A percentile compares a stretch with the other conserved stretches of the same genome.
These are phyloP conservation scores for Didymella keratinophila DNA, from an alignment of 2,329 filamentous ascomycete genomes.

Conservation along the genomic window DNA sequence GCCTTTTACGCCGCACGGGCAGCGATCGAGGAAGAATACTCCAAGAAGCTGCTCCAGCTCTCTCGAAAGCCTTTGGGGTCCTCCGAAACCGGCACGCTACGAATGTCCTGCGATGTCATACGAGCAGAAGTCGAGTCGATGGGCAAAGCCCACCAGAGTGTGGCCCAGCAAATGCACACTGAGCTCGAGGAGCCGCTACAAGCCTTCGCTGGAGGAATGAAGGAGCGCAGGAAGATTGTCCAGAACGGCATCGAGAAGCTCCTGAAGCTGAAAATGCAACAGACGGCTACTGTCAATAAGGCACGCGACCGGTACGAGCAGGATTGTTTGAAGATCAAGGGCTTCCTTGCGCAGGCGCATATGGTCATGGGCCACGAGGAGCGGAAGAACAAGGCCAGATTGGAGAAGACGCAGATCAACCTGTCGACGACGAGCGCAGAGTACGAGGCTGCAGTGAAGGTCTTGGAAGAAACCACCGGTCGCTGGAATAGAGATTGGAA, in stretches of 20 bases:
- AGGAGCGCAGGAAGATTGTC: conserved; percentile 95
- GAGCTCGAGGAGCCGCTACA: conserved; percentile 93
- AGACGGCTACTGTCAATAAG: conserved; percentile 93
- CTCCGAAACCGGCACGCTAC: conserved; percentile 83
- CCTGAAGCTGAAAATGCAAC: conserved; percentile 89
- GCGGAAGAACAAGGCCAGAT: conserved; percentile 96
- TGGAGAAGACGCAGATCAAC: conserved; percentile 98
- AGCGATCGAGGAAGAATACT: conserved; percentile 95
- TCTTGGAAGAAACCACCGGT: conserved; percentile 91
- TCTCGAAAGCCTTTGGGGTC: conserved; percentile 90
- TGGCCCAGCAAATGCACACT: conserved; percentile 92
- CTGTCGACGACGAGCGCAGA: conserved; percentile 89
- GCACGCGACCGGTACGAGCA: conserved; percentile 95
- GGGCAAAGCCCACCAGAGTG: conserved; percentile 89
- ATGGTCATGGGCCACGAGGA: conserved; percentile 99
- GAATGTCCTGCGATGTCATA: conserved; percentile 83
- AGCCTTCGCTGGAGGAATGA: conserved; percentile 93
- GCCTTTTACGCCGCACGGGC: conserved; percentile 90
- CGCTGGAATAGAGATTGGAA: conserved; percentile 99
- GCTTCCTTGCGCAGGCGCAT: conserved; percentile 96
- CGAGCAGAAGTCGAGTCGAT: conserved; percentile 90
- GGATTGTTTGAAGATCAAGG: conserved; percentile 97
- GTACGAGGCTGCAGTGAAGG: conserved; percentile 91
- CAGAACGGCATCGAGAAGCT: conserved; percentile 94
- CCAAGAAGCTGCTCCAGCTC: conserved; percentile 84